Percentiles rank a stretch among this genome's conserved stretches.
phyloP scores from a whole-genome alignment of 2,329 filamentous ascomycete species.

The Pseudomassariella vexata region DNA sequence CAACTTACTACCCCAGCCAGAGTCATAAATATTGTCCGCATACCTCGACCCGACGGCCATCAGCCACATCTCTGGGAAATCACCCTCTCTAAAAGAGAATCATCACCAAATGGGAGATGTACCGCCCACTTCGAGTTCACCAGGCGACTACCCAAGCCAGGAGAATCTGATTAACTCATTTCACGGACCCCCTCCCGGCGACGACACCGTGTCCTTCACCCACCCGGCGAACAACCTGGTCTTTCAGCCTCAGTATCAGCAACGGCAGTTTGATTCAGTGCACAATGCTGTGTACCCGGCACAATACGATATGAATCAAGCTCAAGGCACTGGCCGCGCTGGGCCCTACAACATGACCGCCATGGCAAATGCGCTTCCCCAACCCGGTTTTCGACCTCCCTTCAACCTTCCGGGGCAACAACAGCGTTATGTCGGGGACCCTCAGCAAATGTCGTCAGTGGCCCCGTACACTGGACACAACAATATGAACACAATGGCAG shows the following conservation, averaged over 20 bases:
- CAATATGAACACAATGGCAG: conserved; percentile 29
- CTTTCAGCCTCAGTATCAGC: conserved; percentile 24
- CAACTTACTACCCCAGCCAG: too few species aligned
- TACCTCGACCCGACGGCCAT: too few species aligned
- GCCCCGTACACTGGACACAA: conserved; percentile 33
- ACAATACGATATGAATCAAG: conserved; percentile 35
- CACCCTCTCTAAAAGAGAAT: too few species aligned
- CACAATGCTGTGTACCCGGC: conserved; percentile 34
- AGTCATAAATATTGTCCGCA: too few species aligned
- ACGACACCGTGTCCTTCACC: conserved; percentile 13
- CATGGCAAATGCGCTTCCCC: conserved; percentile 39
- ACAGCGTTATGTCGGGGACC: conserved; percentile 22
- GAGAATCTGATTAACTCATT: conserved; percentile 11
- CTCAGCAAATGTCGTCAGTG: conserved; percentile 33
- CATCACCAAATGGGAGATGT: conserved; percentile 29
- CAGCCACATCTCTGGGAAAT: too few species aligned
- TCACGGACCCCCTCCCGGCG: conserved; percentile 16
- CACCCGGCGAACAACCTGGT: conserved; percentile 16
- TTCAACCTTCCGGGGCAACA: conserved; percentile 29
- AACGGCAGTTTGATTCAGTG: conserved; percentile 23
- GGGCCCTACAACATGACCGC: conserved; percentile 41
- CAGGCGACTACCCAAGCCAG: conserved; percentile 11
- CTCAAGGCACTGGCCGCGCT: conserved; percentile 22
- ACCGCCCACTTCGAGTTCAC: conserved; percentile 14
- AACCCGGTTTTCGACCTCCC: conserved; percentile 29